Evolutionary conservation across 371 early-diverging fungal species (phyloP), one percentile per base, ranked within the genome.

Genomic region (Saksenaea oblongispora): DNA sequence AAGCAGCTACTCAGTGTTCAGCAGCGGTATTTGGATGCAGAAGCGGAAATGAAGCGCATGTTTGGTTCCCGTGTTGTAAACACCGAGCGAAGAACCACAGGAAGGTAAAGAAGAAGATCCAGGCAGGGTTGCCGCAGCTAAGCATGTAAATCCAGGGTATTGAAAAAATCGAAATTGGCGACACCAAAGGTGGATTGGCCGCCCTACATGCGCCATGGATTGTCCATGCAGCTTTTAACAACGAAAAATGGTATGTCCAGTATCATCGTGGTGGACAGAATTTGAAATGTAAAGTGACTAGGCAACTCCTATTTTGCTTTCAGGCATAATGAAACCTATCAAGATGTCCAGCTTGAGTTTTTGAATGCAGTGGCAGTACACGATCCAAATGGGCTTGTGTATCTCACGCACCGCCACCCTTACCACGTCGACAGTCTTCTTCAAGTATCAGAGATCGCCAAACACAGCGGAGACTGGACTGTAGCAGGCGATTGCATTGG

Each of bases 51-150:
- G 85, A 88, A 89, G 28, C 84, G 91, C 17, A 82, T 93, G 81
- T 95, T 96, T 84, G 96, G 96, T 8, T 90, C 94, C 0, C 87
- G 87, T 34, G 88, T 94, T 26, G 89, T 90, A 36, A 87, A 87
- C 35, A 70, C 64, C 53, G 79, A 79, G 69, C 82, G 58, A 71
- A 82, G 75, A 78, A 75, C 69, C 70, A 74, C 61, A 61, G 80
- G 61, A 41, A 56, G 56, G 56, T 56, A 55, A 70, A 72, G 65
- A 63, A 65, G 39, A 58, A 65, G 71, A 56, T 75, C 63, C 18
- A 67, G 41, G 56, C 10, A 24, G n/a, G n/a, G n/a, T n/a, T n/a
- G n/a, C n/a, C 22, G 2, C 9, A 22, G 5, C 15, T 13, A 9
- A 39, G 1, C 10, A 5, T 24, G 31, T 62, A 66, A 36, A 14